Base-by-base conservation (phyloP, 2,329 filamentous ascomycete species). In the Microsporum audouinii region DNA sequence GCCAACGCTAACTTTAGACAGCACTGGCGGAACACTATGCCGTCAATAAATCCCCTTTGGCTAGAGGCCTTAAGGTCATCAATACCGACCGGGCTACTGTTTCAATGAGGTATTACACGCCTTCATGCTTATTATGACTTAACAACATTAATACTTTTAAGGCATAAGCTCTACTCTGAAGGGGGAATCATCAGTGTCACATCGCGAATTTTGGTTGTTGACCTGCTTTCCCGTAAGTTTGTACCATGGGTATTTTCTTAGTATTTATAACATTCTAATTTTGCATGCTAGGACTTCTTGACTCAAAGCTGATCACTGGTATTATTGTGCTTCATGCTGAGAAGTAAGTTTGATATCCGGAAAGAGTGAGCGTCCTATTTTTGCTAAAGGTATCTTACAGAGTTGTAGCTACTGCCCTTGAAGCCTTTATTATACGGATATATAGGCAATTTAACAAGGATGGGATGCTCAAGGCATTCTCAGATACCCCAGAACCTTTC, bases 101-200 rank as follows among this genome's bases (percentile, higher is more conserved):
- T 17, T 84, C 84, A 2, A 85, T 87, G 57, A 83, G 78, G 78
- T 79, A 67, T 69, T n/a, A 8, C 53, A 17, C 17, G 38, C 12
- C 57, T 23, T 58, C 17, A 31, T 43, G 49, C 57, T 5, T 12
- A 29, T 31, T 5, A 45, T 34, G 39, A 53, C 34, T 33, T 5
- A 51, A 17, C 41, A 49, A 62, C 56, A n/a, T 34, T 8, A 23
- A 55, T 60, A 67, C 64, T 51, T 12, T 6, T 5, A 61, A 80
- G 94, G 68, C 90, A 96, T 79, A 95, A 91, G 77, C 88, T 96
- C 81, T 99, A 99, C 74, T 80, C 84, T 1, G 82, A 85, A 62
- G 94, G 94, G 10, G 94, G 94, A 57, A 88, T 97, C 66, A 91
- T 96, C 77, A 96, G 91, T 75, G 88, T 99, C 71, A 99, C 94